Percentiles rank a stretch among this genome's conserved stretches.
These are phyloP conservation scores for Cladosporium velox DNA, from an alignment of 2,329 filamentous ascomycete genomes.

Conservation along the genomic window DNA sequence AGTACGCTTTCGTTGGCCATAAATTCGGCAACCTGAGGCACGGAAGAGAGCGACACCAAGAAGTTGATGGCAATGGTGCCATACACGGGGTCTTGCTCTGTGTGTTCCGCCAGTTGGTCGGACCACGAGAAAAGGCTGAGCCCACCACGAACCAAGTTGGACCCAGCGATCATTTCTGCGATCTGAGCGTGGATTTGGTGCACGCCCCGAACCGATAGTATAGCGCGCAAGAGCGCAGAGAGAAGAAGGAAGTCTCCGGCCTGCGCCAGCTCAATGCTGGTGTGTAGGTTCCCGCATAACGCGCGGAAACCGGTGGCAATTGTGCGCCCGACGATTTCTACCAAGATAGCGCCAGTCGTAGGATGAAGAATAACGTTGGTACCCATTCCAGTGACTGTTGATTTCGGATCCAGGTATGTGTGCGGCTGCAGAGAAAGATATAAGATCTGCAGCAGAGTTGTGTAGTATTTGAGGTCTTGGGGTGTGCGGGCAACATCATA, in stretches of 20 bases:
- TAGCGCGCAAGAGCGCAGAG: conserved; percentile 83
- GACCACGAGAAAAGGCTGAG: conserved; percentile 92
- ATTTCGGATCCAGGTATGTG: conserved; percentile 29
- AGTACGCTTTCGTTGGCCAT: conserved; percentile 86
- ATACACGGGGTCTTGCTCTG: conserved; percentile 80
- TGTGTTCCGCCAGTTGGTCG: conserved; percentile 73
- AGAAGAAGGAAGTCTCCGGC: conserved; percentile 84
- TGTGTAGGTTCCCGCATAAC: conserved; percentile 77
- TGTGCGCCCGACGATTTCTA: conserved; percentile 78
- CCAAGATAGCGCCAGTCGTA: conserved; percentile 56
- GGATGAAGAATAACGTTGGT: conserved; percentile 22
- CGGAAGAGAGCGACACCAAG: conserved; percentile 79
- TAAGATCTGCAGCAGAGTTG: conserved; percentile 78
- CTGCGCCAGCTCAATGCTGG: conserved; percentile 42
- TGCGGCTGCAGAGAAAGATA: conserved; percentile 78
- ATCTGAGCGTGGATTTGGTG: conserved; percentile 56
- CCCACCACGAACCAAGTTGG: conserved; percentile 75
- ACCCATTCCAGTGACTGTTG: conserved; percentile 8
- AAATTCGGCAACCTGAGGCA: conserved; percentile 81
- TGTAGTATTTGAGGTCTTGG: conserved; percentile 70
- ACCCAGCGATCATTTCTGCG: conserved; percentile 55
- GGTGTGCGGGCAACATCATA: conserved; percentile 62
- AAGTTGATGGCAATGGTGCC: conserved; percentile 90
- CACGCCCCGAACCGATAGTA: conserved; percentile 72
- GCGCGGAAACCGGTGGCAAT: conserved; percentile 81